Evolutionary conservation across 2,329 filamentous ascomycete genomes (phyloP).

Genomic region (Fusarium subtropicale): DNA sequence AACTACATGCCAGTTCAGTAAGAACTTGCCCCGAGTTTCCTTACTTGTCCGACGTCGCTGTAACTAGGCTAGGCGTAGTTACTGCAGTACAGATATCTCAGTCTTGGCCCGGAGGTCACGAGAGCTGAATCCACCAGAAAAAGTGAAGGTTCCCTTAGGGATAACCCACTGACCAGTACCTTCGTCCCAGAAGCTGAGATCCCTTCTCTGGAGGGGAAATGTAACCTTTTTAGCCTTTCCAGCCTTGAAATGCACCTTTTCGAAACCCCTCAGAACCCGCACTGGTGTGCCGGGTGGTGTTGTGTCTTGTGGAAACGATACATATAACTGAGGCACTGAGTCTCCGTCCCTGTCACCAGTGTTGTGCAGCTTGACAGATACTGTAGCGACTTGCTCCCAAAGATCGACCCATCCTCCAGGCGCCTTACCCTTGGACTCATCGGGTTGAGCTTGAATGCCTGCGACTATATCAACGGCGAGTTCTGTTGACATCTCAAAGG

Average conservation of each 20-base stretch:
- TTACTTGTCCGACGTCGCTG: background rate
- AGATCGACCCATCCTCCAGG: conserved; percentile 67
- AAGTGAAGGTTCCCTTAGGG: conserved; percentile 37
- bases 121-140: conserved; percentile 42
- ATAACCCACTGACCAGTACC: conserved; percentile 50
- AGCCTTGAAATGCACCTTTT: conserved; percentile 58
- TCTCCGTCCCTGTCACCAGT: conserved; percentile 61
- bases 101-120: conserved; percentile 1
- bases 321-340: conserved; percentile 67
- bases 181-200: conserved; percentile 63
- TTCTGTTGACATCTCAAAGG: conserved; percentile 62
- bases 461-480: conserved; percentile 33
- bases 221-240: conserved; percentile 54
- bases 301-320: conserved; percentile 54
- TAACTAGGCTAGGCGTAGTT: too few relatives aligned
- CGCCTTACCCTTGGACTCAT: conserved; percentile 37
- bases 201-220: conserved; percentile 60
- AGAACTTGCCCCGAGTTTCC: background rate
- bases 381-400: conserved; percentile 58
- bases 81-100: background rate
- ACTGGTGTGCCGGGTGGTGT: conserved; percentile 56
- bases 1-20: background rate
- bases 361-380: conserved; percentile 61
- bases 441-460: background rate
- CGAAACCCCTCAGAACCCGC: conserved; percentile 62